Evolutionary conservation across 768 basidiomycete genomes (phyloP), one percentile per base, ranked within the genome.

Genomic region (Collybiopsis luxurians): DNA sequence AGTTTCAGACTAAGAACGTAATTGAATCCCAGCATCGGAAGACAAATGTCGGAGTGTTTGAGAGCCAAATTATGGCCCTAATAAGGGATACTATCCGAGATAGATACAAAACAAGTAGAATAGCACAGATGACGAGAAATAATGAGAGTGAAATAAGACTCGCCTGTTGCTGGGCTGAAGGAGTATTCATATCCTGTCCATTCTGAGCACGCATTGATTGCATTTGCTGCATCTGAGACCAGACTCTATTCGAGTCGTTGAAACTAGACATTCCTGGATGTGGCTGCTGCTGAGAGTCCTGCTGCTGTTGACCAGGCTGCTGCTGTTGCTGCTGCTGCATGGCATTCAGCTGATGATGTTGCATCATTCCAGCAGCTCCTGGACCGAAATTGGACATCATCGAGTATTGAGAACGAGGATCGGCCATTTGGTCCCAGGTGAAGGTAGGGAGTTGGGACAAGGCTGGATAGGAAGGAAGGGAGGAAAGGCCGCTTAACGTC

Each of bases 171-270:
- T 65, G 77, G 57, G 73, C 68, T 63, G 76, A 78, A 43, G 67
- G 56, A 31, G 69, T 55, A 30, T 69, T 66, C 59, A 80, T 69
- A 64, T 78, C 79, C 45, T 71, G 69, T 44, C 73, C 66, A 60
- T 70, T 75, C 50, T 75, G 75, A 4, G 70, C 66, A 31, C 79
- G 75, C 61, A 78, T 79, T 59, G 73, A 72, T 61, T 76, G 75
- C 58, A 72, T 63, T 51, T 75, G 75, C 66, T 79, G 77, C 67
- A 80, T 78, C 68, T 82, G 79, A 69, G 80, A 79, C 86, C 84
- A 87, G 63, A 81, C 73, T 59, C 78, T 80, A 59, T 61, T 61
- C 27, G 80, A 78, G 67, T 86, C 85, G 66, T 77, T 60, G 69
- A 79, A 79, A 61, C 70, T 70, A 64, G 77, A 68, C 63, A 74